Conservation (phyloP, 1,139 yeast species). For the Protomyces macrosporus region DNA sequence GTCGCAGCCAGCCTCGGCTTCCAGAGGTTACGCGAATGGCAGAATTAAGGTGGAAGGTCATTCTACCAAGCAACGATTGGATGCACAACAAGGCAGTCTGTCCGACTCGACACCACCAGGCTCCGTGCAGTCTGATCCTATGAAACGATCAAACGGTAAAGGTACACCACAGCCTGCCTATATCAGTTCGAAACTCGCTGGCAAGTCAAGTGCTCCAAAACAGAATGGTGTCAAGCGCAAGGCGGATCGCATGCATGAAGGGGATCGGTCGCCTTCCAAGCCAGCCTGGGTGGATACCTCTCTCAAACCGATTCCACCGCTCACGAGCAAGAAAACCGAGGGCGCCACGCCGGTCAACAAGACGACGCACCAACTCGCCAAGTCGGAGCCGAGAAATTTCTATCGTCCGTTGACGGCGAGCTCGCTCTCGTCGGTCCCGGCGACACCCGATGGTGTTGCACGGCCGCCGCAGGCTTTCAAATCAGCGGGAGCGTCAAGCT, state of each 20-base stretch:
- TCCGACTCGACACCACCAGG: no score
- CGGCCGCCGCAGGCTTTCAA: neutral
- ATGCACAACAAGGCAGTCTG: no score
- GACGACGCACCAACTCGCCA: neutral
- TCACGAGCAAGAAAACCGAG: neutral
- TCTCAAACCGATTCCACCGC: neutral
- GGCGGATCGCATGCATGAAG: neutral
- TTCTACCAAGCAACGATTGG: no score
- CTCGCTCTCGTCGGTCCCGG: neutral
- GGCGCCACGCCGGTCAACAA: neutral
- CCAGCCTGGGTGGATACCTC: neutral
- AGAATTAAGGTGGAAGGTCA: no score
- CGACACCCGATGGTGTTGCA: neutral
- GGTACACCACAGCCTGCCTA: no score
- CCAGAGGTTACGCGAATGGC: no score
- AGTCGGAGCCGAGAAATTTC: neutral
- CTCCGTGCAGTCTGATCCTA: no score
- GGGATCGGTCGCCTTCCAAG: neutral
- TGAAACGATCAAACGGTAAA: no score
- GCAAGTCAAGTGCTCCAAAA: neutral
- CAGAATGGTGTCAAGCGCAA: neutral
- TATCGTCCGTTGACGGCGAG: neutral
- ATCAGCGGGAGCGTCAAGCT: neutral
- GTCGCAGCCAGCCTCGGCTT: no score
- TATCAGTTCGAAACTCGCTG: neutral